These are phyloP conservation scores for Aspergillus pseudotamarii DNA, from an alignment of 2,329 filamentous ascomycete species.

Conservation along the genomic window DNA sequence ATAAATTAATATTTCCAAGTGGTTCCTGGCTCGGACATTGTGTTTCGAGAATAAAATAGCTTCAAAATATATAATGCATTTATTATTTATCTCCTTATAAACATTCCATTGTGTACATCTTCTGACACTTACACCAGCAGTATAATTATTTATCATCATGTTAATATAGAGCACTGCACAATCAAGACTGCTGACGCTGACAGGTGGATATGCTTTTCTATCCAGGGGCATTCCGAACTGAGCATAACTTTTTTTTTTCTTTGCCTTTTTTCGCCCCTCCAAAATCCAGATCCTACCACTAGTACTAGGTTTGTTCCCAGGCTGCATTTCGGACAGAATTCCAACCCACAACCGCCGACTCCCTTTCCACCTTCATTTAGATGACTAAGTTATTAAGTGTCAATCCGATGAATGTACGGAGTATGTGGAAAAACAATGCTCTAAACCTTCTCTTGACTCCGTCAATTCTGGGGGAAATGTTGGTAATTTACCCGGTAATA, in stretches of 20 bases:
- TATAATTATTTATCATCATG: background rate
- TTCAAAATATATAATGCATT: background rate
- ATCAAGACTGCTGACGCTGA: background rate
- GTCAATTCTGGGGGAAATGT: background rate
- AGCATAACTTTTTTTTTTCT: background rate
- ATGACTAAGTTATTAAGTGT: background rate
- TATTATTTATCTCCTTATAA: background rate
- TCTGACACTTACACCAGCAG: background rate
- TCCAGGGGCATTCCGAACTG: background rate
- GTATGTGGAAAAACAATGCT: background rate
- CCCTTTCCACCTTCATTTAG: background rate
- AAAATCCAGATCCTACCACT: background rate
- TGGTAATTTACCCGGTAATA: background rate
- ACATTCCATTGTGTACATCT: background rate
- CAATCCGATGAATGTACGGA: background rate
- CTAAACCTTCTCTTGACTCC: background rate
- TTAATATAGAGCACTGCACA: background rate
- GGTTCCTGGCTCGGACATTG: background rate
- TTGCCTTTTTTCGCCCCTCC: background rate
- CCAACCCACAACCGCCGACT: background rate
- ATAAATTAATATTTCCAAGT: background rate
- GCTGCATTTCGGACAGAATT: background rate
- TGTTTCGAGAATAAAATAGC: background rate
- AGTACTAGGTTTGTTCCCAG: too few species aligned
- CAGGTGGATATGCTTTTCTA: background rate